These are phyloP conservation scores for Plasmodium sp. DNA, from an alignment of 169 alveolate genomes.

Conservation along the genomic window DNA sequence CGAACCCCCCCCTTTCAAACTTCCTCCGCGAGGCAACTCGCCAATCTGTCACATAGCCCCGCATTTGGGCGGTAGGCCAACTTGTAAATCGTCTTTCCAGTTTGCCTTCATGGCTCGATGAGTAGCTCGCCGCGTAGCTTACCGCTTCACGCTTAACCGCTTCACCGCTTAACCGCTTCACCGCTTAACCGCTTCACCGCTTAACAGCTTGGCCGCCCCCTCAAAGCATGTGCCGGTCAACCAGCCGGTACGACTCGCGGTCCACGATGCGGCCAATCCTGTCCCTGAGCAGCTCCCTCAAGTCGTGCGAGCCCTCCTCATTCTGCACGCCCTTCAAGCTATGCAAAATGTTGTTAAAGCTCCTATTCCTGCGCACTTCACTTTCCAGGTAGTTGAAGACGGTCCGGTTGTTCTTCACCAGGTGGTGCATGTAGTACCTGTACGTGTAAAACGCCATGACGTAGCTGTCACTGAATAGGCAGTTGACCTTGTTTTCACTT, in stretches of 20 bases:
- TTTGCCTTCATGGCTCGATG: no score
- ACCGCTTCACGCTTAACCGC: no score
- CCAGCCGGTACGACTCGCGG: conserved; percentile 34
- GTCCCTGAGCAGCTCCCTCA: conserved; percentile 33
- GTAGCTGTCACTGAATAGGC: conserved; percentile 65
- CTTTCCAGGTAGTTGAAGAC: conserved; percentile 44
- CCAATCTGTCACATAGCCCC: background rate
- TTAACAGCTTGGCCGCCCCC: background rate
- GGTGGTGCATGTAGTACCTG: conserved; percentile 67
- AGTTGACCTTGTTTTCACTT: conserved; percentile 24
- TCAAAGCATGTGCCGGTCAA: conserved; percentile 11
- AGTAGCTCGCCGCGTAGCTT: background rate
- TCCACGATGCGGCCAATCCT: conserved; percentile 38
- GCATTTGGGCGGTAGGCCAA: background rate
- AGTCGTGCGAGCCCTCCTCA: conserved; percentile 7
- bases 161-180: background rate
- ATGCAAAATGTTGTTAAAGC: conserved; percentile 32
- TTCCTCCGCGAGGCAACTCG: background rate
- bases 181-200: background rate
- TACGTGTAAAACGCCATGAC: conserved; percentile 59
- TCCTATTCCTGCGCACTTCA: conserved; percentile 55
- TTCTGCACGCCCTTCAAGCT: conserved; percentile 25
- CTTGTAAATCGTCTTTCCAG: background rate
- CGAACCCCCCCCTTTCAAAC: background rate
- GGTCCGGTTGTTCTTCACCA: conserved; percentile 45